Percentiles rank a stretch among this genome's conserved stretches.
These are phyloP conservation scores for Mariannaea sp. DNA, from an alignment of 2,329 filamentous ascomycete genomes.

Conservation along the genomic window DNA sequence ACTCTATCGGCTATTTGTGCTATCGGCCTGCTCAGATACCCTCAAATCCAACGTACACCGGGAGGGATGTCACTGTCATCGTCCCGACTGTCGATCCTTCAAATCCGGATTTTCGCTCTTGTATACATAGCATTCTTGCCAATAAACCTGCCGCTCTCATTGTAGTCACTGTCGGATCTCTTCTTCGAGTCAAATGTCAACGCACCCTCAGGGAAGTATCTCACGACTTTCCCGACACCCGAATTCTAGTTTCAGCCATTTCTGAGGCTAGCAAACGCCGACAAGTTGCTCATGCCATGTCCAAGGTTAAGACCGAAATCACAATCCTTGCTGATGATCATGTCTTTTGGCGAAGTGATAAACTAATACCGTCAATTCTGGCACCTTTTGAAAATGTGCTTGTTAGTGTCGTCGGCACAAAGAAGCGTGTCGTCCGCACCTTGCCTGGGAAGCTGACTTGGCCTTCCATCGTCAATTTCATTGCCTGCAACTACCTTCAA, in stretches of 20 bases:
- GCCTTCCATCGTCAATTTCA: slow-evolving; percentile 54
- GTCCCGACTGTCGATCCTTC: slow-evolving; percentile 56
- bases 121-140: slow-evolving; percentile 45
- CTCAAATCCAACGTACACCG: slow-evolving; percentile 37
- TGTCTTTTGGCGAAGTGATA: slow-evolving; percentile 52
- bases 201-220: slow-evolving; percentile 6
- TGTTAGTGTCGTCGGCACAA: slow-evolving; percentile 61
- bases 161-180: slow-evolving; percentile 51
- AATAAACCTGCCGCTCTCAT: slow-evolving; percentile 48
- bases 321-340: slow-evolving; percentile 57
- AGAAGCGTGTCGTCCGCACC: slow-evolving; percentile 56
- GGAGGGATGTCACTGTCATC: slow-evolving; percentile 54
- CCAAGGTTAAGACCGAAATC: slow-evolving; percentile 45
- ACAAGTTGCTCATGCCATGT: slow-evolving; percentile 51
- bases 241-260: slow-evolving; percentile 41
- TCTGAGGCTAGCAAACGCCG: slow-evolving; percentile 52
- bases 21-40: slow-evolving; percentile 45
- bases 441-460: slow-evolving; percentile 35
- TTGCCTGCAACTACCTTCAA: slow-evolving; percentile 63
- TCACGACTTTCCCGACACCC: background rate
- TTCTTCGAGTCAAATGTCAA: slow-evolving; percentile 29
- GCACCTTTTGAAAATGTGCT: slow-evolving; percentile 49
- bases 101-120: slow-evolving; percentile 47
- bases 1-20: slow-evolving; percentile 46
- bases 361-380: slow-evolving; percentile 49